phyloP scores from a whole-genome alignment of 2,329 filamentous ascomycete genomes.

The Colletotrichum sp. region DNA sequence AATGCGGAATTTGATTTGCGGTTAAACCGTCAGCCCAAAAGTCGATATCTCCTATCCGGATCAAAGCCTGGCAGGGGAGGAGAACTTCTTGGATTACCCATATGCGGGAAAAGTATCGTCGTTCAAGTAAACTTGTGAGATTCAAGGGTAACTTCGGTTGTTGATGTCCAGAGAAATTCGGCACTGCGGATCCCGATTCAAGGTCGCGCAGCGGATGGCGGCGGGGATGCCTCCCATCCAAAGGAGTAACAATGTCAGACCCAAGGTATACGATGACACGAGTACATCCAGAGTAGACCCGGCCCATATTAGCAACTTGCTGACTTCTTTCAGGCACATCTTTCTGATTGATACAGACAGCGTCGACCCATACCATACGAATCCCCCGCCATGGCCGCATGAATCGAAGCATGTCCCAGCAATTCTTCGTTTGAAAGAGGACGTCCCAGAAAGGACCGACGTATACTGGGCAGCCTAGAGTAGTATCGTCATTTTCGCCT shows the following conservation, averaged over 20 bases:
- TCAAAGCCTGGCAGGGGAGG: not conserved
- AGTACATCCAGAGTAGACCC: slow-evolving; percentile 25
- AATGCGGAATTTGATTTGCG: not conserved
- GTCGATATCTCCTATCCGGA: not conserved
- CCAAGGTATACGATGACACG: slow-evolving; percentile 26
- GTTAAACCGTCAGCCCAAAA: not conserved
- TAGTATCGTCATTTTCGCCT: not conserved
- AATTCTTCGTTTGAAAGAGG: slow-evolving; percentile 31
- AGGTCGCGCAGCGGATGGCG: not conserved
- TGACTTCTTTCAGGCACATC: slow-evolving; percentile 22
- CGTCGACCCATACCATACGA: slow-evolving; percentile 28
- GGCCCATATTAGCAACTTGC: slow-evolving; percentile 27
- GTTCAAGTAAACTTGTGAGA: slow-evolving; percentile 11
- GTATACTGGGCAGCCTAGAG: not conserved
- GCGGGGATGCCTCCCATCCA: not conserved
- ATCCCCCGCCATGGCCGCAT: slow-evolving; percentile 12
- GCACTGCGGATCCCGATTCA: not conserved
- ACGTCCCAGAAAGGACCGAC: slow-evolving; percentile 31
- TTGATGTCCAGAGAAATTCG: not conserved
- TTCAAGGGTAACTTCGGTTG: not conserved
- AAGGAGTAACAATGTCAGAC: not conserved
- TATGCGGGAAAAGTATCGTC: not conserved
- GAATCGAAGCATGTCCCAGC: slow-evolving; percentile 26
- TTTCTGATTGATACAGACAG: slow-evolving; percentile 28
- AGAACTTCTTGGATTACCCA: not conserved